phyloP scores from a whole-genome alignment of 495 filamentous ascomycete genomes.

The Pyrenopolyporus hunteri region DNA sequence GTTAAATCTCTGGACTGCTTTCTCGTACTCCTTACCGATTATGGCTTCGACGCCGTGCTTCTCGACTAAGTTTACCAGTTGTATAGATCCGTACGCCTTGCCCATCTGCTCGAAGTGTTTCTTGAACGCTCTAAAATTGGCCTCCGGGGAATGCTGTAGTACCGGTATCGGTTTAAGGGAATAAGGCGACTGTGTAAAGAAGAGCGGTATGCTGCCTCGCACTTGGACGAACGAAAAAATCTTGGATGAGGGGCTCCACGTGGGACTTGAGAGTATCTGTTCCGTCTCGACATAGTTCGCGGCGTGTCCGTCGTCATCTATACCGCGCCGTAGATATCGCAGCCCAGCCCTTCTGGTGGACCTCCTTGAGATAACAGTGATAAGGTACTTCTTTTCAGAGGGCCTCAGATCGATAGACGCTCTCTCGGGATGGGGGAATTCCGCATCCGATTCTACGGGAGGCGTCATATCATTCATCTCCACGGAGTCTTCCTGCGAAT shows the following conservation, averaged over 20 bases:
- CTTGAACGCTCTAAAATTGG: slow-evolving; percentile 77
- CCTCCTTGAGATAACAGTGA: slow-evolving; percentile 86
- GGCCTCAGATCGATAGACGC: slow-evolving; percentile 41
- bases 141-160: slow-evolving; percentile 74
- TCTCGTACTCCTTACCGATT: slow-evolving; percentile 78
- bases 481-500: slow-evolving; percentile 49
- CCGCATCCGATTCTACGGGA: slow-evolving; percentile 17
- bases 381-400: slow-evolving; percentile 62
- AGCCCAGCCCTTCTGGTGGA: slow-evolving; percentile 84
- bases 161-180: slow-evolving; percentile 87
- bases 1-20: slow-evolving; percentile 66
- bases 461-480: slow-evolving; percentile 47
- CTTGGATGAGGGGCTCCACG: slow-evolving; percentile 65
- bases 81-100: slow-evolving; percentile 72
- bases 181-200: slow-evolving; percentile 92
- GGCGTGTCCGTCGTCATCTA: slow-evolving; percentile 83
- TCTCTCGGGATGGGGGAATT: slow-evolving; percentile 23
- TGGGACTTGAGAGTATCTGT: slow-evolving; percentile 74
- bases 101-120: slow-evolving; percentile 75
- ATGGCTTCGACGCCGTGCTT: slow-evolving; percentile 79
- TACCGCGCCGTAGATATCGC: slow-evolving; percentile 87
- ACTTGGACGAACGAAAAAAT: slow-evolving; percentile 84
- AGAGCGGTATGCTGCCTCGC: slow-evolving; percentile 87
- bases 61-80: slow-evolving; percentile 85
- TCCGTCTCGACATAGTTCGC: slow-evolving; percentile 96